Evolutionary conservation across 1,139 yeast species (phyloP), one percentile per base, ranked within the genome.

Genomic region (Suhomyces bokatorum): DNA sequence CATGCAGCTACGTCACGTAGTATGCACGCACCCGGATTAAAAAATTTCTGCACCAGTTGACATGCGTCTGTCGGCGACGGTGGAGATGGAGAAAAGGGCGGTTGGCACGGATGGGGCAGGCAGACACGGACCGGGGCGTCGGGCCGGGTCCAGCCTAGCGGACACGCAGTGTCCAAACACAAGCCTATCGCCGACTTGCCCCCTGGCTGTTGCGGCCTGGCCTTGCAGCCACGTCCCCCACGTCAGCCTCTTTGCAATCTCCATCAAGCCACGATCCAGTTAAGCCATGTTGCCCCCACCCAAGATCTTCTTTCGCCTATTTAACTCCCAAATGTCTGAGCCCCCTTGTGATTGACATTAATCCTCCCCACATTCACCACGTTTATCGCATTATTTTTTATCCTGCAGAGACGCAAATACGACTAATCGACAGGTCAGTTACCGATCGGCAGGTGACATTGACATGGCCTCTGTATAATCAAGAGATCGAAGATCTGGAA

Each of bases 1-100:
- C 36, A 32, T 37, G 40, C 34, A 32, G 16, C n/a, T 24, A 28
- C 35, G 37, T 36, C 27, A 36, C 13, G 37, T 22, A 28, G 14
- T 20, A 31, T 32, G 34, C 40, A 36, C 24, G 24, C 24, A 28
- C 24, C 30, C 26, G 29, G 29, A 34, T 20, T 20, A 16, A 22
- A 20, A 27, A 34, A 34, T 27, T 27, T 17, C 10, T 30, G 17
- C 32, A 30, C 11, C 29, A 11, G 6, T 26, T 26, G 29, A 26
- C 29, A 26, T 26, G 29, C 29, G 9, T 20, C 24, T 20, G 24
- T 20, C 24, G 24, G 24, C 24, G 24, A 20, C 24, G 9, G 24
- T 20, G 24, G 24, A 20, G 24, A 20, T 20, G 24, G 7, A 5
- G 24, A 20, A 20, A 20, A 20, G 24, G 24, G 24, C 24, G 24